Conservation (phyloP, 768 basidiomycete species). For the Russula sp. region DNA sequence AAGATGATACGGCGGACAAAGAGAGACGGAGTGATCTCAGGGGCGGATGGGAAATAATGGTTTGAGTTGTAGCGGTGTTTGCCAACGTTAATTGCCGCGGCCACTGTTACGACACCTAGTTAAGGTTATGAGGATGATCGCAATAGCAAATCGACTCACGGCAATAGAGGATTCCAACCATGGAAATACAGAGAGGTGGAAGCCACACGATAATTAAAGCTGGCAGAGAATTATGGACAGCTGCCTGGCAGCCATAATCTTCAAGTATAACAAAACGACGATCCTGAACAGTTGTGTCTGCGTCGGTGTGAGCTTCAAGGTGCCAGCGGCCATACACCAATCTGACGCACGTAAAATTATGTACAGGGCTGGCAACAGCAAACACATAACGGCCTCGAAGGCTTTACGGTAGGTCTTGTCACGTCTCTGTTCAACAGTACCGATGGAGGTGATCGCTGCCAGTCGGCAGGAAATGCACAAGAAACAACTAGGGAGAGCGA, state of each 20-base stretch:
- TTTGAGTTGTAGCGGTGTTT: conserved; percentile 16
- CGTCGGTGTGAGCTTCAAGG: neutral
- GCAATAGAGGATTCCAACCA: conserved; percentile 17
- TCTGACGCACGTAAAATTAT: conserved; percentile 21
- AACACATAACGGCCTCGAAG: conserved; percentile 16
- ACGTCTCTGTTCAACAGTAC: neutral
- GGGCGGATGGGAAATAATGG: conserved; percentile 8
- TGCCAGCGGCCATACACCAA: neutral
- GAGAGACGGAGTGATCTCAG: conserved; percentile 16
- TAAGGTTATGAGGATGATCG: conserved; percentile 2
- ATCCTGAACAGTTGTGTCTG: conserved; percentile 23
- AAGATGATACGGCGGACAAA: conserved; percentile 19
- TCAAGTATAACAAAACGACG: conserved; percentile 22
- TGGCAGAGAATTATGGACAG: conserved; percentile 20
- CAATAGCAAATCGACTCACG: conserved; percentile 7
- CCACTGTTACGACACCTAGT: conserved; percentile 5
- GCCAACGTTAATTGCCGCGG: conserved; percentile 16
- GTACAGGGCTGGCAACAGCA: conserved; percentile 19
- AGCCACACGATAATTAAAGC: conserved; percentile 23
- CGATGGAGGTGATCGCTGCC: conserved; percentile 15
- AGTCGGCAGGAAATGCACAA: conserved; percentile 22
- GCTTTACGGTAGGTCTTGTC: neutral
- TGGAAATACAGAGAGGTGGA: conserved; percentile 20
- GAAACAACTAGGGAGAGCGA: conserved; percentile 21
- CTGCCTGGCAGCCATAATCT: conserved; percentile 23